A percentile compares a stretch with the other conserved stretches of the same genome.
These are phyloP conservation scores for Candida germanica DNA, from an alignment of 805 yeast species.

Conservation along the genomic window DNA sequence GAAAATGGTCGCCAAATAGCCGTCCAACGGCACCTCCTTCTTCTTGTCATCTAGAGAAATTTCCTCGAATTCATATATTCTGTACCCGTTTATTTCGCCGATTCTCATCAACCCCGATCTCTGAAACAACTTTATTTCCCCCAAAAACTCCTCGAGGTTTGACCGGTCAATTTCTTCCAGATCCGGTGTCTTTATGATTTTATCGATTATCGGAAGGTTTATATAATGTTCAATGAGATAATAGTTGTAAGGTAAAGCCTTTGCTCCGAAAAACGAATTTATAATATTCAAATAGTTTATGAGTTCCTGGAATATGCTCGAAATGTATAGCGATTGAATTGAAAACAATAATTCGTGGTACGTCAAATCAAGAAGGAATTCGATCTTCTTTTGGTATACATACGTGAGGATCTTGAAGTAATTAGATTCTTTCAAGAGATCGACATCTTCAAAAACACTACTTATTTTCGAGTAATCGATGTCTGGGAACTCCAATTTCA, in stretches of 20 bases:
- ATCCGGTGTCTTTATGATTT: slow-evolving; percentile 12
- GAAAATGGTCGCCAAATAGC: slow-evolving; percentile 1
- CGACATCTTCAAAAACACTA: slow-evolving; percentile 1
- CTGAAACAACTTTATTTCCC: slow-evolving; percentile 48
- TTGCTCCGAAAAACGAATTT: slow-evolving; percentile 5
- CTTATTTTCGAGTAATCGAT: slow-evolving; percentile 4
- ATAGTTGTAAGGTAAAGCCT: slow-evolving; percentile 7
- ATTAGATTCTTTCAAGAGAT: slow-evolving; percentile 12
- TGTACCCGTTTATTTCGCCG: slow-evolving; percentile 19
- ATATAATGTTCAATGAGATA: slow-evolving; percentile 8
- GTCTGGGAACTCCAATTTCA: slow-evolving; percentile 7
- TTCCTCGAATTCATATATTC: slow-evolving; percentile 21
- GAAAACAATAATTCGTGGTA: slow-evolving; percentile 36
- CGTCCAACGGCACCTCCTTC: slow-evolving; percentile 2
- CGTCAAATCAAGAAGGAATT: slow-evolving; percentile 35
- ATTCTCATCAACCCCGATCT: slow-evolving; percentile 39
- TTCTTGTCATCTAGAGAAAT: slow-evolving; percentile 14
- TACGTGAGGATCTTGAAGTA: slow-evolving; percentile 26
- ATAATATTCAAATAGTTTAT: slow-evolving; percentile 41
- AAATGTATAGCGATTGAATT: slow-evolving; percentile 37
- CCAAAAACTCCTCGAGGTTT: slow-evolving; percentile 38
- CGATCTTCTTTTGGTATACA: slow-evolving; percentile 36
- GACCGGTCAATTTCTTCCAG: slow-evolving; percentile 10
- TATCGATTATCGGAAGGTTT: slow-evolving; percentile 1
- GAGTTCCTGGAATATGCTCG: slow-evolving; percentile 36